Base-by-base conservation (phyloP, 202 grass and related monocot genomes). In the Carex arenaria region DNA sequence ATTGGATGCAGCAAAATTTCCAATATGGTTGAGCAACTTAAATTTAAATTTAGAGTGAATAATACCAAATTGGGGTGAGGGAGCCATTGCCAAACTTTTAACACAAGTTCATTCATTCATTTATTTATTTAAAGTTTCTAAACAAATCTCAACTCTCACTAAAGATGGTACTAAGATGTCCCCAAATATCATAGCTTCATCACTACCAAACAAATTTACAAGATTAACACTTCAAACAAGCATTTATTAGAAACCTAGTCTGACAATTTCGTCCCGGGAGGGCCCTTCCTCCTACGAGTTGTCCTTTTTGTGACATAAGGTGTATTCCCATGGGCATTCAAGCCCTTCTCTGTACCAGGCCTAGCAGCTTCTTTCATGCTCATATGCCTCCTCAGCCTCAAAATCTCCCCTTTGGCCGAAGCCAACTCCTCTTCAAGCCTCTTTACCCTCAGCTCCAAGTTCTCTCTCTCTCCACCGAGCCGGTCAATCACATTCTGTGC, bases 371-470 rank as follows among this genome's bases (percentile, higher is more conserved):
- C 86, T 17, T 84, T 89, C 65, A 78, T 30, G 40, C 89, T 91
- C 71, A 87, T 95, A 79, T 94, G 83, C 81, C 93, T 88, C 67
- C 92, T 91, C 31, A 96, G 55, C 51, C 88, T 82, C 49, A 99
- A 87, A 89, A 99, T 96, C 73, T 99, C 93, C 62, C 96, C 96
- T 73, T 99, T 99, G 19, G 93, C 93, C 67, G 92, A 73, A 0
- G 88, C 86, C 70, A 99, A 86, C 83, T 99, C 96, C 84, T 99
- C 96, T 87, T 96, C 96, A 67, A 99, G 89, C 82, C 86, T 92
- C 82, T 92, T 96, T 85, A 85, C 85, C 71, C 89, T 94, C 87
- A 89, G 85, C 72, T 99, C 96, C 63, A 90, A 92, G 78, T 56
- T 94, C 68, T 96, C 93, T 82, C 73, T 88, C 65, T 96, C 96